Evolutionary conservation across 805 yeast species (phyloP).

Genomic region (Saccharomycodes ludwigii): DNA sequence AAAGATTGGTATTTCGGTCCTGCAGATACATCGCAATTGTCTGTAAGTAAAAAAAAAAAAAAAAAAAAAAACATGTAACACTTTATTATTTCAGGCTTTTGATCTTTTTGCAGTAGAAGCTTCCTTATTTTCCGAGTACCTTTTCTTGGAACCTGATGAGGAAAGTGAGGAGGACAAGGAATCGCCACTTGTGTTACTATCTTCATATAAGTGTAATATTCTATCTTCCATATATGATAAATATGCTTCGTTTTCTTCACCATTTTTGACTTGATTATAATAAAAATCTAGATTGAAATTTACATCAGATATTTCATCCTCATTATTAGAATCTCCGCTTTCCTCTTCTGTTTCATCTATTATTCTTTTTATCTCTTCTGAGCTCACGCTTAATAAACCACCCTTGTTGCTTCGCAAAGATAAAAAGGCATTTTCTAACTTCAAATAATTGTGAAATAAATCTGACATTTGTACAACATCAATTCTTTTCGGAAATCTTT

Average conservation of each 20-base stretch:
- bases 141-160: not conserved
- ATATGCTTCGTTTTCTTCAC: slow-evolving; percentile 19
- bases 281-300: slow-evolving; percentile 13
- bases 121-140: too few species aligned
- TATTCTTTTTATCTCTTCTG: slow-evolving; percentile 14
- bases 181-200: not conserved
- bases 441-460: slow-evolving; percentile 18
- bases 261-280: slow-evolving; percentile 16
- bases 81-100: too few species aligned
- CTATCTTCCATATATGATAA: slow-evolving; percentile 18
- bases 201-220: slow-evolving; percentile 15
- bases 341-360: slow-evolving; percentile 14
- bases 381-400: slow-evolving; percentile 15
- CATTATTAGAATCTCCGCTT: slow-evolving; percentile 1
- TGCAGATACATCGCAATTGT: too few species aligned
- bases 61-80: too few species aligned
- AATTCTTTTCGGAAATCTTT: slow-evolving; percentile 16
- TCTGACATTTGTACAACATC: slow-evolving; percentile 14
- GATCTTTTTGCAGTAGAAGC: too few species aligned
- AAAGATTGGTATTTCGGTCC: too few species aligned
- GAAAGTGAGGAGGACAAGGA: not conserved
- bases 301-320: slow-evolving; percentile 2
- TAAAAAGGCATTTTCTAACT: slow-evolving; percentile 23
- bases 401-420: slow-evolving; percentile 24
- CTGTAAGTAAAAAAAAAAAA: too few species aligned